Percentiles rank a stretch among this genome's conserved stretches.
Conservation (phyloP, 2,329 filamentous ascomycete genomes). For the Trichophyton simii region DNA sequence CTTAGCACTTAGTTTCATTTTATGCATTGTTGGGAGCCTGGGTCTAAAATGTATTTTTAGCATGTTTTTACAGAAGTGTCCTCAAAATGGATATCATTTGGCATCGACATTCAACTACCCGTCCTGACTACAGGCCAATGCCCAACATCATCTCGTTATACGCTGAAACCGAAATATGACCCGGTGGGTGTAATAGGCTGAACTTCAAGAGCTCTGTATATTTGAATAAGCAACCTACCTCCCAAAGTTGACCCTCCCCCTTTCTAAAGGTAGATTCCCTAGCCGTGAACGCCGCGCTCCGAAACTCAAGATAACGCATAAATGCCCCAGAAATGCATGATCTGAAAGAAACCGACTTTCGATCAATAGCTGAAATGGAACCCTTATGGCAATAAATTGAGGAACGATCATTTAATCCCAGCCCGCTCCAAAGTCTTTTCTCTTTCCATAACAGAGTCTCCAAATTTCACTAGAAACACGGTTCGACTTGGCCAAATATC, state of each 20-base stretch:
- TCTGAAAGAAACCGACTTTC: neutral
- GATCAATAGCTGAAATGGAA: neutral
- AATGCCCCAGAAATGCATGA: neutral
- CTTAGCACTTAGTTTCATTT: neutral
- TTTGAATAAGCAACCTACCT: neutral
- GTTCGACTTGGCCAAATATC: conserved; percentile 96
- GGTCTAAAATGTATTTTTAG: neutral
- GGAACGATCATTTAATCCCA: conserved; percentile 31
- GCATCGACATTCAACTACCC: neutral
- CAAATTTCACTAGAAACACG: conserved; percentile 89
- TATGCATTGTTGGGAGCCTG: neutral
- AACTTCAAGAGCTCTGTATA: neutral
- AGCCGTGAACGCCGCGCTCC: neutral
- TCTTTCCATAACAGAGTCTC: conserved; percentile 78
- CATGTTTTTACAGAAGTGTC: neutral
- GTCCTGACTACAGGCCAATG: too few species aligned
- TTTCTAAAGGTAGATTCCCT: neutral
- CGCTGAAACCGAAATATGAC: neutral
- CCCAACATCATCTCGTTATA: neutral
- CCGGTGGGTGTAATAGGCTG: neutral
- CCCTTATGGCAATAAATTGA: too few species aligned
- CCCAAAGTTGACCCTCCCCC: neutral
- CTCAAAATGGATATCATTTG: neutral
- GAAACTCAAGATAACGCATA: neutral
- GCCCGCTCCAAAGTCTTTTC: conserved; percentile 66